Evolutionary conservation across 345 rosid species (phyloP).

Genomic region (Eucalyptus cloeziana): DNA sequence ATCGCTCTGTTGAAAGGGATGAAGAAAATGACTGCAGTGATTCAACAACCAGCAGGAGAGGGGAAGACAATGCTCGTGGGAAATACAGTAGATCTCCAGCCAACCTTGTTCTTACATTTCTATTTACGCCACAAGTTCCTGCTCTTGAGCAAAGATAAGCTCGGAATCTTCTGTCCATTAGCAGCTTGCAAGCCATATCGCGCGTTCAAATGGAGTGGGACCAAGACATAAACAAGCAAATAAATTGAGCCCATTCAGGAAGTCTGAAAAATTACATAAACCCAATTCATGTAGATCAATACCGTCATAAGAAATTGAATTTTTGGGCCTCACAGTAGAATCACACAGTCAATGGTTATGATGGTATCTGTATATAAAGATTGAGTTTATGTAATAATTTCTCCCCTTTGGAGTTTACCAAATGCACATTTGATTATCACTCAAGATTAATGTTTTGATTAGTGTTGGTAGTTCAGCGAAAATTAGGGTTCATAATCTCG

Average conservation of each 20-base stretch:
- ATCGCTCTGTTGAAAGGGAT: neutral
- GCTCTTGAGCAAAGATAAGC: neutral
- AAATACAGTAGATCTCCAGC: neutral
- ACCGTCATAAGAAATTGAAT: neutral
- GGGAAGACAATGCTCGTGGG: neutral
- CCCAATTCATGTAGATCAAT: neutral
- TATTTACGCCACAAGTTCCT: neutral
- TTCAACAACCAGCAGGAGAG: neutral
- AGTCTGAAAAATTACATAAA: neutral
- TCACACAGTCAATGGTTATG: neutral
- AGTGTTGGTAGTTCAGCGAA: neutral
- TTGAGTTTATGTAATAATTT: neutral
- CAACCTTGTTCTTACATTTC: neutral
- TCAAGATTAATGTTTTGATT: neutral
- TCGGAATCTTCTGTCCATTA: neutral
- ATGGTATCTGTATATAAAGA: neutral
- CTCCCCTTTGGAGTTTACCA: rapidly evolving
- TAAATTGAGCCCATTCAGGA: neutral
- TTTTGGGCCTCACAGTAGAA: rapidly evolving
- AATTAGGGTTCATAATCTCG: neutral
- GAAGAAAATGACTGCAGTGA: neutral
- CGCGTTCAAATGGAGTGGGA: neutral
- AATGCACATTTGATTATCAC: neutral
- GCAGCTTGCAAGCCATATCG: neutral
- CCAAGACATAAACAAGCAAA: neutral